Conservation (phyloP, 2,329 filamentous ascomycete species). For the Tolypocladium sp. region DNA sequence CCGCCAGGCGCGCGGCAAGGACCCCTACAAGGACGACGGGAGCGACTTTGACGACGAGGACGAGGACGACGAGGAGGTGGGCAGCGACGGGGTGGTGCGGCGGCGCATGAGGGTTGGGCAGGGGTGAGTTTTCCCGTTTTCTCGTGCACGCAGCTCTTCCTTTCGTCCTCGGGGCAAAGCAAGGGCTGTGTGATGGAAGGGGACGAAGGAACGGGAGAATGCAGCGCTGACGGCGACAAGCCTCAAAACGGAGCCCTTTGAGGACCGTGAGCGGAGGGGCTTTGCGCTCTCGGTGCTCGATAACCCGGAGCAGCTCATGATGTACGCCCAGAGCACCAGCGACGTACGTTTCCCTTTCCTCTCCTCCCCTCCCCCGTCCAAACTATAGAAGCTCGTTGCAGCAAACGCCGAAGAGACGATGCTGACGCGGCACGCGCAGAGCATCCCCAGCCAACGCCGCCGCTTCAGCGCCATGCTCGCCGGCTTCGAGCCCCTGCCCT, state of each 20-base stretch:
- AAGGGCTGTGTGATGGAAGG: neutral
- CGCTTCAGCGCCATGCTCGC: slow-evolving; percentile 48
- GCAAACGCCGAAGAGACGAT: neutral
- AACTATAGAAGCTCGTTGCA: neutral
- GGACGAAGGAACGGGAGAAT: neutral
- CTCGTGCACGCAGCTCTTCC: neutral
- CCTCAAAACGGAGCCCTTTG: slow-evolving; percentile 28
- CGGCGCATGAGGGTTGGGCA: neutral
- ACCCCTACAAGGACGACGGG: slow-evolving; percentile 31
- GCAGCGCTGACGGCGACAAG: neutral
- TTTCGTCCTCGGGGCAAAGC: neutral
- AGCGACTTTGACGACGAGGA: slow-evolving; percentile 18
- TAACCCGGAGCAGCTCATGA: slow-evolving; percentile 49
- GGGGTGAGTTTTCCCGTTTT: neutral
- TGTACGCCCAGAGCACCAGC: slow-evolving; percentile 43
- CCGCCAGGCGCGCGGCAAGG: slow-evolving; percentile 48
- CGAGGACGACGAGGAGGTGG: slow-evolving; percentile 10
- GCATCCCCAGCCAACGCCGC: slow-evolving; percentile 44
- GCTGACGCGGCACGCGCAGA: slow-evolving; percentile 26
- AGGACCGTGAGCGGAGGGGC: slow-evolving; percentile 32
- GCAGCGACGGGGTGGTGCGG: neutral
- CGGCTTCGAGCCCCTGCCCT: slow-evolving; percentile 27
- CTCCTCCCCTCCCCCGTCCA: neutral
- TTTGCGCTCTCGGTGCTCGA: slow-evolving; percentile 46
- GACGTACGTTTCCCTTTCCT: slow-evolving; percentile 33